Evolutionary conservation across 345 rosid genomes (phyloP), one percentile per base, ranked within the genome.

Genomic region (Fremontodendron californicum): DNA sequence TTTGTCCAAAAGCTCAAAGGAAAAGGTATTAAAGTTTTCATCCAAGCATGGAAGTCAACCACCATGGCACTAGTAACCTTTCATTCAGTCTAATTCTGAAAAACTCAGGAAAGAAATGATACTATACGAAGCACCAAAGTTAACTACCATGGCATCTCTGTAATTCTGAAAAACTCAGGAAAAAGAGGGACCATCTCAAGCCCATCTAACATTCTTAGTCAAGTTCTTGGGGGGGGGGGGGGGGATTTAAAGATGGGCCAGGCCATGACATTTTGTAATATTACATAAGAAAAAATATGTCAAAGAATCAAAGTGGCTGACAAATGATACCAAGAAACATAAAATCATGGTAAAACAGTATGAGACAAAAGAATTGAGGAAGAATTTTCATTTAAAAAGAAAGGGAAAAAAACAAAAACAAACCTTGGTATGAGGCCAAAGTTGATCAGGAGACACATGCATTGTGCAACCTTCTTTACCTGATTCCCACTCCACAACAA

Each of bases 371-470:
- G 3, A 46, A 29, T 35, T 33, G 12, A 61, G 23, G 18, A 19
- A 9, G 12, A 29, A 57, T 9, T 25, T 58, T 19, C 39, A 12
- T 13, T 55, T 35, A 48, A 65, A 40, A 64, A 68, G 48, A 70
- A 79, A 77, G 19, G 43, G 18, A 27, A 1, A 27, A n/a, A 13
- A 12, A 40, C 6, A 19, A 31, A 73, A 55, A 21, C 82, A 74
- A 71, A 89, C 99, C 96, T 94, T 94, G 5, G 99, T 96, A 80
- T 96, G 99, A 27, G 98, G 99, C 99, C 99, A 96, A 76, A 88
- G 95, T 84, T 94, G 98, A 74, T 96, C 98, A 10, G 99, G 99
- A 77, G 98, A 92, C 84, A 96, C 99, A 83, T 92, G 99, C 98
- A 94, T 92, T 49, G 99, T 96, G 86, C 99, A 96, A 79, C 97